These are phyloP conservation scores for Whalleya microplaca DNA, from an alignment of 2,329 filamentous ascomycete species.

Conservation along the genomic window DNA sequence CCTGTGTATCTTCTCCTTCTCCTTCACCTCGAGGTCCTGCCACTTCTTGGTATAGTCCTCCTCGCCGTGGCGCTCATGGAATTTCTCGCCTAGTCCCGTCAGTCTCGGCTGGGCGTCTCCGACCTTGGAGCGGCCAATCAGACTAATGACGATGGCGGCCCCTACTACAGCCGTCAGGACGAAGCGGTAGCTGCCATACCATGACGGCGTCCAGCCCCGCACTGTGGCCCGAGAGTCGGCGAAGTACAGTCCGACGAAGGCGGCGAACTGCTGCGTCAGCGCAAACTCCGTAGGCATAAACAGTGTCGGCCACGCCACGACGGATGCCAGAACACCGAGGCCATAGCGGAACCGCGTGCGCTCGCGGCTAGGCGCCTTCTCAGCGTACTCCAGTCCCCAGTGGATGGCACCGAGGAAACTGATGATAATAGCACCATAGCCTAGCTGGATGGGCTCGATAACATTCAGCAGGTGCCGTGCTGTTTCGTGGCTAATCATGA, in stretches of 20 bases:
- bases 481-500: slow-evolving; percentile 69
- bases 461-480: slow-evolving; percentile 73
- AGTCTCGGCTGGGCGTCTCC: slow-evolving; percentile 43
- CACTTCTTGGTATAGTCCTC: slow-evolving; percentile 47
- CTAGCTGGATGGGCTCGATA: slow-evolving; percentile 85
- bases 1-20: slow-evolving; percentile 39
- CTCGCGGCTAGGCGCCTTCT: slow-evolving; percentile 60
- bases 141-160: slow-evolving; percentile 74
- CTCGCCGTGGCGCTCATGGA: slow-evolving; percentile 41
- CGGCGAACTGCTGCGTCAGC: slow-evolving; percentile 81
- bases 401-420: slow-evolving; percentile 94
- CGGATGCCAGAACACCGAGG: slow-evolving; percentile 78
- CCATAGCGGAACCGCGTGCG: slow-evolving; percentile 80
- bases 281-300: slow-evolving; percentile 84
- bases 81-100: slow-evolving; percentile 43
- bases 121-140: slow-evolving; percentile 83
- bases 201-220: slow-evolving; percentile 77
- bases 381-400: slow-evolving; percentile 86
- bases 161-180: slow-evolving; percentile 90
- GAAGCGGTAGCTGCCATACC: slow-evolving; percentile 91
- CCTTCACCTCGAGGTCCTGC: slow-evolving; percentile 43
- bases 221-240: slow-evolving; percentile 74
- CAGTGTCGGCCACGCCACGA: slow-evolving; percentile 87
- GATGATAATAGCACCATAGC: slow-evolving; percentile 89
- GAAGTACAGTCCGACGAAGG: slow-evolving; percentile 86